These are phyloP conservation scores for Cucurbita moschata DNA, from an alignment of 306 rosid species.

Conservation along the genomic window DNA sequence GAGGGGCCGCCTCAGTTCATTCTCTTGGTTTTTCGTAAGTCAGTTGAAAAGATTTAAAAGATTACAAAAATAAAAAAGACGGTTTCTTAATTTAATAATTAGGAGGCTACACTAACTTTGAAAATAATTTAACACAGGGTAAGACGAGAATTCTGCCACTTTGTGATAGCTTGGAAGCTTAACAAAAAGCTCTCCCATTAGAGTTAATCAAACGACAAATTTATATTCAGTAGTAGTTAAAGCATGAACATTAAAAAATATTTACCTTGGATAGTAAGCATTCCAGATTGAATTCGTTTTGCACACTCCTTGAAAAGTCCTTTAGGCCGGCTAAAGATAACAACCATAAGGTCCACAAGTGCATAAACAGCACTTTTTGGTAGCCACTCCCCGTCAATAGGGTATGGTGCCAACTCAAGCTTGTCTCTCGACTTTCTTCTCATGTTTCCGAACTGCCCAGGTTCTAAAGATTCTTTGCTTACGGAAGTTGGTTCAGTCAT, in stretches of 20 bases:
- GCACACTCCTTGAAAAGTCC: conserved; percentile 92
- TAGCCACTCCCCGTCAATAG: conserved; percentile 95
- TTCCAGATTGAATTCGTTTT: conserved; percentile 81
- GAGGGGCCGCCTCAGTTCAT: background rate
- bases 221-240: background rate
- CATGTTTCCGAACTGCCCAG: conserved; percentile 70
- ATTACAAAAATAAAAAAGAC: too few species aligned
- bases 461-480: conserved; percentile 50
- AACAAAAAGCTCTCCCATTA: background rate
- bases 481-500: conserved; percentile 30
- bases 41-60: background rate
- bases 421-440: conserved; percentile 58
- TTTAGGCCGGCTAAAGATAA: conserved; percentile 80
- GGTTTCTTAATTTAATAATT: background rate
- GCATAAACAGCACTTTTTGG: conserved; percentile 92
- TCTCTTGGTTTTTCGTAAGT: background rate
- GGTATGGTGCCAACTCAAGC: conserved; percentile 82
- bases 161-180: background rate
- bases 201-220: background rate
- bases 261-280: conserved; percentile 54
- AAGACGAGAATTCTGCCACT: background rate
- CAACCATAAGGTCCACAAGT: conserved; percentile 72
- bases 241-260: background rate
- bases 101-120: background rate
- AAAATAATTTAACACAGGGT: background rate